Evolutionary conservation across 2,329 filamentous ascomycete genomes (phyloP), one percentile per base, ranked within the genome.

Genomic region (Kalmusia sp.): DNA sequence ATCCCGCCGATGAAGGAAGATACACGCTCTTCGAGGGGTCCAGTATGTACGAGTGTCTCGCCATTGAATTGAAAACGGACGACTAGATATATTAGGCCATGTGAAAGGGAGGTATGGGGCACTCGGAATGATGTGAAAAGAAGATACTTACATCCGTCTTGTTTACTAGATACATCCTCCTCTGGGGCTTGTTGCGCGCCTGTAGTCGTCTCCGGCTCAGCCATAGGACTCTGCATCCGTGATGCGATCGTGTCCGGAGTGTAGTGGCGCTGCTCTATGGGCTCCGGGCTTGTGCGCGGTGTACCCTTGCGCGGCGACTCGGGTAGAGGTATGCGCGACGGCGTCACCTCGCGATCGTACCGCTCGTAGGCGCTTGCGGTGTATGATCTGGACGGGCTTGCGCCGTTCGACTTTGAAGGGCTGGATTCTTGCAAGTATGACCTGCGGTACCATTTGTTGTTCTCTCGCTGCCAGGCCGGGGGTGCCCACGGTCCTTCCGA

Each of bases 41-140:
- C 91, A 40, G 88, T 91, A 51, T 90, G 86, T 69, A 96, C 92
- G 68, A 93, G 90, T 25, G 96, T 90, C 78, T 96, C 92, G 56
- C n/a, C n/a, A n/a, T n/a, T n/a, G 92, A 90, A 65, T 90, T 87
- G 57, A 96, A 83, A 46, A 91, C 90, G 75, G 66, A 96, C 91
- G 76, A 93, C 92, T 95, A 73, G 57, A 48, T 49, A 50, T 28
- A 62, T 71, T 51, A 70, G 68, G 60, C 37, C 19, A 28, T 21
- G 19, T 8, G 19, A 11, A 24, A 38, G n/a, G 27, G 50, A 56
- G 6, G n/a, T 7, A 19, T 6, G n/a, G 30, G 28, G 30, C 30
- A 35, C 12, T n/a, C 33, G 40, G 46, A 46, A 50, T 34, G 37
- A 6, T 7, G 17, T n/a, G 5, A 45, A 24, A 46, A 25, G 47